Percentiles rank a stretch among this genome's conserved stretches.
Evolutionary conservation across 495 filamentous ascomycete species (phyloP).

Genomic region (Astrothelium subdiscretum): DNA sequence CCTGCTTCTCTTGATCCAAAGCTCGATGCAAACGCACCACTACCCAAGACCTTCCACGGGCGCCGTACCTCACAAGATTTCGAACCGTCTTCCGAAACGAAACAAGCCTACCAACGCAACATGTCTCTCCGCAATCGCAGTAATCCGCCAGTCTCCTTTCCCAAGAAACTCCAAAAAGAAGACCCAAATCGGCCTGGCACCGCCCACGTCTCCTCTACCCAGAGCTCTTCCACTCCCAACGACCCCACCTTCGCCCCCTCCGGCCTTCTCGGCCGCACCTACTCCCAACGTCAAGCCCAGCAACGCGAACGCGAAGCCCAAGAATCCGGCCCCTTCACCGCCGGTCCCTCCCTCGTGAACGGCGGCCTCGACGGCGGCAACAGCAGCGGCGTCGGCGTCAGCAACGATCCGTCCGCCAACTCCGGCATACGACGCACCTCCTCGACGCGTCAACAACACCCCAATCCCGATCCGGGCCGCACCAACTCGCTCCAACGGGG

Average conservation of each 20-base stretch:
- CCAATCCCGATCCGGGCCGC: conserved; percentile 7
- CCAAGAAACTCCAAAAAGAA: conserved; percentile 28
- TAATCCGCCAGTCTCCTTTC: conserved; percentile 37
- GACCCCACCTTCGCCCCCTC: conserved; percentile 41
- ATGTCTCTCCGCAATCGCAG: conserved; percentile 31
- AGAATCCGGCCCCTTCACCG: conserved; percentile 31
- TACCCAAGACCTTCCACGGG: not conserved
- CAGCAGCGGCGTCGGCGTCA: too few species aligned
- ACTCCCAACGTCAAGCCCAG: conserved; percentile 47
- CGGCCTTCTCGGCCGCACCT: conserved; percentile 51
- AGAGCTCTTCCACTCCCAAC: conserved; percentile 19
- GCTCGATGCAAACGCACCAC: not conserved
- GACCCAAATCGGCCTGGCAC: conserved; percentile 9
- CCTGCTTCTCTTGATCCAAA: not conserved
- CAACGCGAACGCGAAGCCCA: conserved; percentile 41
- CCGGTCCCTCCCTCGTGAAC: conserved; percentile 42
- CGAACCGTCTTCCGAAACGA: conserved; percentile 14
- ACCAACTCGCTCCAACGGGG: conserved; percentile 8
- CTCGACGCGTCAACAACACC: conserved; percentile 19
- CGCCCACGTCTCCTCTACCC: conserved; percentile 6
- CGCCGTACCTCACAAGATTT: conserved; percentile 9
- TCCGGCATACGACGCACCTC: conserved; percentile 18
- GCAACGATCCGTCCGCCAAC: conserved; percentile 7
- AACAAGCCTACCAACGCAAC: conserved; percentile 24
- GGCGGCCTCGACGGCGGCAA: conserved; percentile 13